A percentile compares a stretch with the other conserved stretches of the same genome.
phyloP scores from a whole-genome alignment of 2,329 filamentous ascomycete species.

The Zymoseptoria brevis region DNA sequence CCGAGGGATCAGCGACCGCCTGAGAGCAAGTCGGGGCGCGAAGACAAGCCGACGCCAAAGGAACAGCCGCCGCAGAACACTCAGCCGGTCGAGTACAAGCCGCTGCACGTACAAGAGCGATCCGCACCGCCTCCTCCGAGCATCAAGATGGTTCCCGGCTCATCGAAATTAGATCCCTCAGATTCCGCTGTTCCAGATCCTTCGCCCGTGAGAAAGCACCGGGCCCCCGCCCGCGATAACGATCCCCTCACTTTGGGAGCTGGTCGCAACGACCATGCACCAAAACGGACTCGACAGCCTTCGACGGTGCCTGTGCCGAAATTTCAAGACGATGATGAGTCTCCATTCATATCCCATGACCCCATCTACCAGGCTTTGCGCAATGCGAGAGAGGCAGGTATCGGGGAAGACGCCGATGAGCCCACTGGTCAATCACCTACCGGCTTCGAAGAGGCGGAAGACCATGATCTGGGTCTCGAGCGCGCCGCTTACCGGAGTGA shows the following conservation, averaged over 20 bases:
- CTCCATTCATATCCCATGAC: background rate
- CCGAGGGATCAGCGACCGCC: too few relatives aligned
- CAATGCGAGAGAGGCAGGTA: slow-evolving; percentile 1
- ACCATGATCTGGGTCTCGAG: slow-evolving; percentile 10
- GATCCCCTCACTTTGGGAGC: background rate
- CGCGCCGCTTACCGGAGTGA: background rate
- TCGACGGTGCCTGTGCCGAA: background rate
- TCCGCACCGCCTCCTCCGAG: background rate
- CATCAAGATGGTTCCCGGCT: background rate
- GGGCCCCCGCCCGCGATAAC: background rate
- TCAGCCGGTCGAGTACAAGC: background rate
- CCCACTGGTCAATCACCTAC: background rate
- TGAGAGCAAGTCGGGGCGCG: too few relatives aligned
- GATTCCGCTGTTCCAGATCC: background rate
- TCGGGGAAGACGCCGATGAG: slow-evolving; percentile 4
- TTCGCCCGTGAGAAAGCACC: background rate
- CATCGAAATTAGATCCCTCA: background rate
- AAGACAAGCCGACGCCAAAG: background rate
- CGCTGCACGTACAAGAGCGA: background rate
- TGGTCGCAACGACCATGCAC: background rate
- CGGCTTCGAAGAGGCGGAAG: slow-evolving; percentile 7
- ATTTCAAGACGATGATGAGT: background rate
- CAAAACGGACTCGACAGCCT: background rate
- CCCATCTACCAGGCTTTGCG: slow-evolving; percentile 4
- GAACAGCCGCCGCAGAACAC: background rate